These are phyloP conservation scores for Cercospora canescens DNA, from an alignment of 2,329 filamentous ascomycete species.

Conservation along the genomic window DNA sequence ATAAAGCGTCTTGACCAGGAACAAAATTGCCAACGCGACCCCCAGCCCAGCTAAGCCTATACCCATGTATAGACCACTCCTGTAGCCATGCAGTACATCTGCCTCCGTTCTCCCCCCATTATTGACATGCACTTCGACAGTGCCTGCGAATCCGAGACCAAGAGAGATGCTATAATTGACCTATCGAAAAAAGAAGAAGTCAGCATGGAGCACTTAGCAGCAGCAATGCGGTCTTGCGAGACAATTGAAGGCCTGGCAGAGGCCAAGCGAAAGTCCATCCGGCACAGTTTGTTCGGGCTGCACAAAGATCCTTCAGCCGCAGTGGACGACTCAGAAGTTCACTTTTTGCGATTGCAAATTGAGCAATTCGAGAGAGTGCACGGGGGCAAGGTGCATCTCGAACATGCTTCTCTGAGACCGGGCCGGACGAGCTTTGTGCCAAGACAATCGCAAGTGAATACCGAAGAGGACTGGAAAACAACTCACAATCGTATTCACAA, in stretches of 20 bases:
- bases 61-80: constrained; percentile 44
- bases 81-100: constrained; percentile 41
- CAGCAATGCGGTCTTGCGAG: not conserved
- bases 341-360: constrained; percentile 1
- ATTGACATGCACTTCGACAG: constrained; percentile 56
- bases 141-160: constrained; percentile 66
- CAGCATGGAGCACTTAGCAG: constrained; percentile 4
- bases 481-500: constrained; percentile 55
- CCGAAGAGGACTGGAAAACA: constrained; percentile 11
- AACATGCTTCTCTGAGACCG: not conserved
- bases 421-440: not conserved
- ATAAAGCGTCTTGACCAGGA: constrained; percentile 27
- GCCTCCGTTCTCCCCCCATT: constrained; percentile 37
- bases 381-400: not conserved
- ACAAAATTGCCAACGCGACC: constrained; percentile 30
- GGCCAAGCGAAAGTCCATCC: not conserved
- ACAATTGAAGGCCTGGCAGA: not conserved
- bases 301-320: not conserved
- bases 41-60: constrained; percentile 36
- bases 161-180: constrained; percentile 69
- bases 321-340: not conserved
- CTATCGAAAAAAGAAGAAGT: not conserved
- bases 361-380: constrained; percentile 10
- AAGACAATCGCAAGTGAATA: not conserved
- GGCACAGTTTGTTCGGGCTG: not conserved